These are phyloP conservation scores for Tulasnella sp. DNA, from an alignment of 768 basidiomycete species.

Conservation along the genomic window DNA sequence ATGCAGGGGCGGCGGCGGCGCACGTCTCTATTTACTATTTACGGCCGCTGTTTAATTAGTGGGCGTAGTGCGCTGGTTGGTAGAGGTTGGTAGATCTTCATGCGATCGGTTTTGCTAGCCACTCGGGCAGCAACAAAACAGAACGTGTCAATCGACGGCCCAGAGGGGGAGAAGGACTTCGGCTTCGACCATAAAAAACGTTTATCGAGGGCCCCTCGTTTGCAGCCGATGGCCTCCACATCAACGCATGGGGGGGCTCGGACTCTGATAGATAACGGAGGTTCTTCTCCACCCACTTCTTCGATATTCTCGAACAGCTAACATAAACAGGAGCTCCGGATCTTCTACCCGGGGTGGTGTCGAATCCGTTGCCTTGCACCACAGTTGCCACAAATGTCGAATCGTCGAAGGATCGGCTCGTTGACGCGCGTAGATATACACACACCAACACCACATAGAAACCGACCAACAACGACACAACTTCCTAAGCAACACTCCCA, in stretches of 20 bases:
- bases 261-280: neutral
- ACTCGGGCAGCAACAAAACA: neutral
- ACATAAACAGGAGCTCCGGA: neutral
- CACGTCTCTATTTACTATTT: neutral
- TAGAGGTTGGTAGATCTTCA: neutral
- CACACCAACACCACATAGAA: neutral
- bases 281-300: neutral
- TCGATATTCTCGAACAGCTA: neutral
- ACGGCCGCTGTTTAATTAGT: neutral
- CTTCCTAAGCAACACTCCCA: neutral
- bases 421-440: neutral
- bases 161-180: neutral
- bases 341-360: neutral
- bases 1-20: neutral
- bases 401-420: neutral
- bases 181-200: neutral
- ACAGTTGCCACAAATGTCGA: neutral
- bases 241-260: neutral
- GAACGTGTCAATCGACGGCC: neutral
- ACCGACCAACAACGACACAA: neutral
- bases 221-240: neutral
- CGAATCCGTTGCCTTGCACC: neutral
- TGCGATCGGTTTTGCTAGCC: neutral
- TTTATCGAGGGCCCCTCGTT: neutral
- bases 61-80: neutral